phyloP scores from a whole-genome alignment of 1,139 yeast species.

The Geotrichum aggregatum region DNA sequence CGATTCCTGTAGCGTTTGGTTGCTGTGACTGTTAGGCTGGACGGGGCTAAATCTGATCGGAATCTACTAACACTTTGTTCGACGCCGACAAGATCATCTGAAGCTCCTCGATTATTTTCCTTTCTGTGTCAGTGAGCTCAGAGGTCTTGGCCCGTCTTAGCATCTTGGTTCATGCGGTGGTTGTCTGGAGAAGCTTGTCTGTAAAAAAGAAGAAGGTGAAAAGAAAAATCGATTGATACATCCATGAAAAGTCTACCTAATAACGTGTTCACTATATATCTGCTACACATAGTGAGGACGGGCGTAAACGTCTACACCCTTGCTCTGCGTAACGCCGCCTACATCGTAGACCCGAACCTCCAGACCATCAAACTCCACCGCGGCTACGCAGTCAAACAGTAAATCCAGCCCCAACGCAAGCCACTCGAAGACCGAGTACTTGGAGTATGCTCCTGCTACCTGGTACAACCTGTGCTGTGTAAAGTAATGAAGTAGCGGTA shows the following conservation, averaged over 20 bases:
- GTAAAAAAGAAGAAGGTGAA: neutral
- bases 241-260: too few relatives aligned
- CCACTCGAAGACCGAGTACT: constrained; percentile 83
- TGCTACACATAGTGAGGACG: constrained; percentile 6
- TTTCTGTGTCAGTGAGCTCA: constrained; percentile 6
- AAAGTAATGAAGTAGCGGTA: constrained; percentile 72
- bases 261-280: too few relatives aligned
- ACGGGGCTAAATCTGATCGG: neutral
- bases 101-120: constrained; percentile 6
- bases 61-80: constrained; percentile 5
- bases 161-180: neutral
- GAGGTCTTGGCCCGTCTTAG: neutral
- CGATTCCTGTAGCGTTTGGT: constrained; percentile 2
- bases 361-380: constrained; percentile 16
- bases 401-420: constrained; percentile 64
- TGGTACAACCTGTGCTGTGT: constrained; percentile 74
- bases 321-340: neutral
- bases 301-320: neutral
- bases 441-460: constrained; percentile 73
- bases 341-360: constrained; percentile 15
- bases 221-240: too few relatives aligned
- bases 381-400: constrained; percentile 50
- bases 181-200: neutral
- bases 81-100: constrained; percentile 1
- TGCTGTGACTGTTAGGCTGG: neutral